Evolutionary conservation across 140 eudicot species (phyloP).

Genomic region (Ambrosia hybrid): DNA sequence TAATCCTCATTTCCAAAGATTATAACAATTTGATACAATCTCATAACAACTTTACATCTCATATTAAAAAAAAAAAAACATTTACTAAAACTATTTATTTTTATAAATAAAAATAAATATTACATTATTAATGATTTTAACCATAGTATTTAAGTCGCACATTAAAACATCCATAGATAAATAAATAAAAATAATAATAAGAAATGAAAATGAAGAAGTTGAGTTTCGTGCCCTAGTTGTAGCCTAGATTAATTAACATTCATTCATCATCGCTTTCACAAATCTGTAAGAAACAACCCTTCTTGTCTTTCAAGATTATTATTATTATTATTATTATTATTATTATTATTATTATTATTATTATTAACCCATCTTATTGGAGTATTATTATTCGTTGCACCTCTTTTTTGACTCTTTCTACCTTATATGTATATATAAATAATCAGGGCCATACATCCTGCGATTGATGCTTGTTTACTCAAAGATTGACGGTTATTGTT

Average conservation of each 20-base stretch:
- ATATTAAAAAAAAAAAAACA: background rate
- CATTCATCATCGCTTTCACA: slow-evolving; percentile 1
- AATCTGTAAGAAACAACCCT: slow-evolving; percentile 8
- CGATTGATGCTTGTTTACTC: background rate
- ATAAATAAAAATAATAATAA: background rate
- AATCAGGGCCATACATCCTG: background rate
- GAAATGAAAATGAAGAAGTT: background rate
- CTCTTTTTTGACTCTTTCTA: background rate
- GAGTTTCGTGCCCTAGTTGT: slow-evolving; percentile 16
- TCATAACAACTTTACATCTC: background rate
- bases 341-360: no score
- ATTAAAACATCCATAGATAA: background rate
- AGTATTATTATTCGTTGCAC: background rate
- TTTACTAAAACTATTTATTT: no score
- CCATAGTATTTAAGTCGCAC: background rate
- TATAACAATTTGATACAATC: no score
- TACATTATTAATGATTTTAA: background rate
- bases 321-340: no score
- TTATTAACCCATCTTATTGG: no score
- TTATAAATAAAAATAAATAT: no score
- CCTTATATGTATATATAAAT: background rate
- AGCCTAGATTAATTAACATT: background rate
- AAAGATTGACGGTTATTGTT: background rate
- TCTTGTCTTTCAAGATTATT: no score
- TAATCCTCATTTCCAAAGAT: background rate